phyloP scores from a whole-genome alignment of 805 yeast genomes.

The Zygoascus flipseniorum region DNA sequence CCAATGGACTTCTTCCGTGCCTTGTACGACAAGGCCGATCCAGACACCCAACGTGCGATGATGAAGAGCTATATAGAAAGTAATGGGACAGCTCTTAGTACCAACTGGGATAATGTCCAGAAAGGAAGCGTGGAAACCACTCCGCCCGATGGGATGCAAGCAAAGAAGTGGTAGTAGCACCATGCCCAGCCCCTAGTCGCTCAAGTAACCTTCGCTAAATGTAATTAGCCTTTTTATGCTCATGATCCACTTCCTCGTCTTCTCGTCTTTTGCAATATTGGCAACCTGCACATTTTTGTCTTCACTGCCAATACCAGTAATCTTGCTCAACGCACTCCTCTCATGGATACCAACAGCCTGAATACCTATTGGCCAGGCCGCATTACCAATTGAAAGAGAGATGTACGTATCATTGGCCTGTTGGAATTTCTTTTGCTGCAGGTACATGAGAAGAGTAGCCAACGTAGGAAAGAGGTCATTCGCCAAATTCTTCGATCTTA shows the following conservation, averaged over 20 bases:
- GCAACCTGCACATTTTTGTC: slow-evolving; percentile 32
- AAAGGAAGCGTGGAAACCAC: slow-evolving; percentile 52
- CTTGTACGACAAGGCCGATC: slow-evolving; percentile 71
- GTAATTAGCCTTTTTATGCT: slow-evolving; percentile 68
- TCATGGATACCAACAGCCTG: slow-evolving; percentile 72
- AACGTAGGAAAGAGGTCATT: slow-evolving; percentile 43
- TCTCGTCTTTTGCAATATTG: slow-evolving; percentile 72
- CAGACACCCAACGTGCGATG: slow-evolving; percentile 88
- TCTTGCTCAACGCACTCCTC: slow-evolving; percentile 52
- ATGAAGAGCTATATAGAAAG: slow-evolving; percentile 92
- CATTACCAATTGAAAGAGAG: slow-evolving; percentile 74
- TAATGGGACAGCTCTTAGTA: slow-evolving; percentile 86
- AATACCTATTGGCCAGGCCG: slow-evolving; percentile 90
- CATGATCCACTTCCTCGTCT: slow-evolving; percentile 68
- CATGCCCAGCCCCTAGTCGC: background rate
- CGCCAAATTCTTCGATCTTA: slow-evolving; percentile 38
- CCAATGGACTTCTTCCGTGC: slow-evolving; percentile 60
- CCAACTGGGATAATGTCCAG: slow-evolving; percentile 86
- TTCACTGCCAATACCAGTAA: slow-evolving; percentile 38
- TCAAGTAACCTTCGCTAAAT: slow-evolving; percentile 30
- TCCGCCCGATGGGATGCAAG: slow-evolving; percentile 71
- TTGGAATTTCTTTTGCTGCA: slow-evolving; percentile 46
- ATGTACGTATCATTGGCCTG: slow-evolving; percentile 62
- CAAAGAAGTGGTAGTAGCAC: slow-evolving; percentile 32
- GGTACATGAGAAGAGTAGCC: slow-evolving; percentile 47